These are phyloP conservation scores for Suillus paluster DNA, from an alignment of 768 basidiomycete genomes.

Conservation along the genomic window DNA sequence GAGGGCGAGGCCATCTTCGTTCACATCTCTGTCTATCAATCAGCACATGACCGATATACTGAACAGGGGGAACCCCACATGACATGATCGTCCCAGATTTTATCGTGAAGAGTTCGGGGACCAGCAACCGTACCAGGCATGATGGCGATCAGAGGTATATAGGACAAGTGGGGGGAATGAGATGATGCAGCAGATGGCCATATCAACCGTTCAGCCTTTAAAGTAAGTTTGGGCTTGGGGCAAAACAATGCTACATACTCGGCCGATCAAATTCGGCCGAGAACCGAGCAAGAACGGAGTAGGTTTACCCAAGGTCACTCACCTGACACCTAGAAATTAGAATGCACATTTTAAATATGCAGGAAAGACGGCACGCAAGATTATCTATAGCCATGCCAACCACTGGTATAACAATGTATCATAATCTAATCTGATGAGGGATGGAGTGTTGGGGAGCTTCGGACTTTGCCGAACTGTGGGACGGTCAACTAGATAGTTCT, in stretches of 20 bases:
- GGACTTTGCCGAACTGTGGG: constrained; percentile 23
- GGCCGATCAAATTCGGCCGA: background rate
- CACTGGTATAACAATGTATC: no score
- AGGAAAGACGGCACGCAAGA: no score
- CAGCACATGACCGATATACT: constrained; percentile 16
- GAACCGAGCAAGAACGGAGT: no score
- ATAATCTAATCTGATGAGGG: no score
- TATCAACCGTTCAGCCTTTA: background rate
- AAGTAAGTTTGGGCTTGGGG: background rate
- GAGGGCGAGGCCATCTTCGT: constrained; percentile 78
- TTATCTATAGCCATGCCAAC: no score
- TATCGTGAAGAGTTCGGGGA: constrained; percentile 94
- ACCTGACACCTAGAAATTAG: no score
- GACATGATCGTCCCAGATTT: constrained; percentile 97
- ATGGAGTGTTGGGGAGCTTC: constrained; percentile 1
- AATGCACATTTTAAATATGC: no score
- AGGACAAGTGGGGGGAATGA: constrained; percentile 10
- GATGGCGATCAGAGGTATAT: background rate
- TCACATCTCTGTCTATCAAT: constrained; percentile 54
- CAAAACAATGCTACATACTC: constrained; percentile 2
- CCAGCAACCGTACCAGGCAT: constrained; percentile 62
- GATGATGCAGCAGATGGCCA: background rate
- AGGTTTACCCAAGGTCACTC: no score
- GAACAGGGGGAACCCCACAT: constrained; percentile 55
- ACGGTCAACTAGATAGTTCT: constrained; percentile 33